Conservation (phyloP, 805 yeast genomes). For the Schizosaccharomyces cryophilus region DNA sequence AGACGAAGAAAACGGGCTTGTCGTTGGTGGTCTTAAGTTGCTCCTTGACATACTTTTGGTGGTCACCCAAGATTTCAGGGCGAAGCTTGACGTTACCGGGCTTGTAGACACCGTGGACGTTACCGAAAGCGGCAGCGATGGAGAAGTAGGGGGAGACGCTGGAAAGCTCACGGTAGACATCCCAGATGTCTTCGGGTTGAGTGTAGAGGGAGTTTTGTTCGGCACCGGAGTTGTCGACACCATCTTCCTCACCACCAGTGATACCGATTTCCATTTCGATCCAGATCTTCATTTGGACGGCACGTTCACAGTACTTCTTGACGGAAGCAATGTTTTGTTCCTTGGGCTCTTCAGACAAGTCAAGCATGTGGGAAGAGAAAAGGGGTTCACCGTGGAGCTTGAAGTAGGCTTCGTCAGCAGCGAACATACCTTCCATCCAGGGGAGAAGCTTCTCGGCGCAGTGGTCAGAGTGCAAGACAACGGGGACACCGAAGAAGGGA, state of each 20-base stretch:
- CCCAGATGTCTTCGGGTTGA: constrained; percentile 78
- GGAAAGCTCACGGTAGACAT: constrained; percentile 68
- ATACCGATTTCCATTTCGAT: constrained; percentile 99
- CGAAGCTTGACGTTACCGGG: constrained; percentile 89
- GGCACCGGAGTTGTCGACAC: constrained; percentile 94
- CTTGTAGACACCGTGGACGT: constrained; percentile 98
- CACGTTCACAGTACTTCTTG: constrained; percentile 82
- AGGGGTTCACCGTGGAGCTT: constrained; percentile 74
- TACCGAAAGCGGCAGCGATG: constrained; percentile 98
- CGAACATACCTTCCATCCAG: constrained; percentile 96
- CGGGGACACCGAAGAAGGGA: constrained; percentile 90
- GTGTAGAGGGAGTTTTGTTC: constrained; percentile 76
- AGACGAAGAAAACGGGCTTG: constrained; percentile 80
- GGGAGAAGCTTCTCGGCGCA: constrained; percentile 95
- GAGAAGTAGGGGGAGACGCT: constrained; percentile 95
- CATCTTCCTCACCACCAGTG: constrained; percentile 99
- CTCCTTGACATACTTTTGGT: constrained; percentile 69
- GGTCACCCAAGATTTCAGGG: constrained; percentile 86
- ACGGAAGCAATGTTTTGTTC: constrained; percentile 87
- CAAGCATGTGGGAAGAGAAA: constrained; percentile 97
- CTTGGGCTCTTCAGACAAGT: constrained; percentile 86
- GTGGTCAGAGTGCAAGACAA: constrained; percentile 90
- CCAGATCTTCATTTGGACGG: constrained; percentile 87
- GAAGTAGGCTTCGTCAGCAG: constrained; percentile 84
- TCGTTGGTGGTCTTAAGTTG: constrained; percentile 26